These are phyloP conservation scores for Naganishia randhawae DNA, from an alignment of 768 basidiomycete species.

Conservation along the genomic window DNA sequence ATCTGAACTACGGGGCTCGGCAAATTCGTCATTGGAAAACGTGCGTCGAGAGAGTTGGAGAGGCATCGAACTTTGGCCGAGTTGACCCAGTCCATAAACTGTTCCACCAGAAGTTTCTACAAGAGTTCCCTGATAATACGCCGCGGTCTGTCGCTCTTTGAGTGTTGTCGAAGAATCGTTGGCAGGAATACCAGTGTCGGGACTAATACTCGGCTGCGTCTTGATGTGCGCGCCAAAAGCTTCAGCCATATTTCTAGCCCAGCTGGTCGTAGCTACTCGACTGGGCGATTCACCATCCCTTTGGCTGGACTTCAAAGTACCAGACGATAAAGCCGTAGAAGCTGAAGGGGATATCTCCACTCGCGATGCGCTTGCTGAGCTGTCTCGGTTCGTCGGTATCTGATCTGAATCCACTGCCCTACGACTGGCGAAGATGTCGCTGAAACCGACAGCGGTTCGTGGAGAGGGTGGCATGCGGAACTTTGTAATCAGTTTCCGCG, in stretches of 20 bases:
- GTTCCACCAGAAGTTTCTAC: conserved; percentile 7
- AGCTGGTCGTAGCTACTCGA: not conserved
- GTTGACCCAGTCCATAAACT: conserved; percentile 9
- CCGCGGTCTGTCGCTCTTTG: not conserved
- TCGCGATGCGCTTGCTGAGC: not conserved
- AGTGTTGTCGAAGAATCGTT: not conserved
- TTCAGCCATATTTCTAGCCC: not conserved
- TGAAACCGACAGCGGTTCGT: not conserved
- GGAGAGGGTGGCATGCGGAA: not conserved
- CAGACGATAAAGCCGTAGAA: not conserved
- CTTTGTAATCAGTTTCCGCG: not conserved
- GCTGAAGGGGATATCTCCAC: not conserved
- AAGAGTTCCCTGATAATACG: not conserved
- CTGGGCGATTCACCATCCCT: not conserved
- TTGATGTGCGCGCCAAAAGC: not conserved
- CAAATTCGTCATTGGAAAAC: not conserved
- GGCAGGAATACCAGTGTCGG: no score
- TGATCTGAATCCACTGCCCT: not conserved
- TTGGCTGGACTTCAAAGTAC: not conserved
- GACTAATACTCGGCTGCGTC: no score
- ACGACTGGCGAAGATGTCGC: not conserved
- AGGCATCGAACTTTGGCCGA: not conserved
- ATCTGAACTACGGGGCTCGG: not conserved
- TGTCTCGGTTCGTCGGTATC: not conserved
- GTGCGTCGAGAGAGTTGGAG: not conserved